Percentiles rank a stretch among this genome's conserved stretches.
Conservation (phyloP, 495 filamentous ascomycete genomes). For the Penicillium longicatenatum region DNA sequence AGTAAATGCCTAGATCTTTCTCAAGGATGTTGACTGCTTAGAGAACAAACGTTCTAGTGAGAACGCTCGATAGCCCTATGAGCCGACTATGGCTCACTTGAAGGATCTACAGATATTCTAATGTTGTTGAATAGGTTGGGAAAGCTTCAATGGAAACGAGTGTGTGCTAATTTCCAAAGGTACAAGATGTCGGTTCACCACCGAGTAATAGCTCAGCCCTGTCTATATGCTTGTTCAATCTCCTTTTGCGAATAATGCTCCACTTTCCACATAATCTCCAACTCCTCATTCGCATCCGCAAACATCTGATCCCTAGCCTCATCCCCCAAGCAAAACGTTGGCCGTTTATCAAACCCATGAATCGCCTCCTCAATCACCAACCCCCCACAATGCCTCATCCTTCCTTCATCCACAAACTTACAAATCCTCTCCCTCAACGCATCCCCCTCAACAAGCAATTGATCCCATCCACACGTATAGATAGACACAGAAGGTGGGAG, state of each 20-base stretch:
- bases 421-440: slow-evolving; percentile 23
- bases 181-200: no score
- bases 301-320: slow-evolving; percentile 20
- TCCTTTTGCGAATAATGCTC: background rate
- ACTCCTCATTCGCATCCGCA: slow-evolving; percentile 22
- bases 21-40: no score
- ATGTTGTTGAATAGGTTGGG: no score
- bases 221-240: background rate
- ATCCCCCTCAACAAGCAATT: slow-evolving; percentile 28
- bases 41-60: no score
- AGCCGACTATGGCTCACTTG: no score
- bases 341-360: slow-evolving; percentile 34
- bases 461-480: slow-evolving; percentile 33
- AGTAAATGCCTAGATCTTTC: no score
- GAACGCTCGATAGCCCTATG: no score
- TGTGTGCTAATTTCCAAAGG: no score
- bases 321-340: slow-evolving; percentile 22
- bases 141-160: no score
- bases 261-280: slow-evolving; percentile 24
- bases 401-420: slow-evolving; percentile 12
- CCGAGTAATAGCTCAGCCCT: background rate
- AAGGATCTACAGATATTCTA: no score
- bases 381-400: slow-evolving; percentile 18
- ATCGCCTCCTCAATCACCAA: slow-evolving; percentile 21
- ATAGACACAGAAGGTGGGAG: slow-evolving; percentile 21